Evolutionary conservation across 306 rosid genomes (phyloP).

Genomic region (Alnus rubra): DNA sequence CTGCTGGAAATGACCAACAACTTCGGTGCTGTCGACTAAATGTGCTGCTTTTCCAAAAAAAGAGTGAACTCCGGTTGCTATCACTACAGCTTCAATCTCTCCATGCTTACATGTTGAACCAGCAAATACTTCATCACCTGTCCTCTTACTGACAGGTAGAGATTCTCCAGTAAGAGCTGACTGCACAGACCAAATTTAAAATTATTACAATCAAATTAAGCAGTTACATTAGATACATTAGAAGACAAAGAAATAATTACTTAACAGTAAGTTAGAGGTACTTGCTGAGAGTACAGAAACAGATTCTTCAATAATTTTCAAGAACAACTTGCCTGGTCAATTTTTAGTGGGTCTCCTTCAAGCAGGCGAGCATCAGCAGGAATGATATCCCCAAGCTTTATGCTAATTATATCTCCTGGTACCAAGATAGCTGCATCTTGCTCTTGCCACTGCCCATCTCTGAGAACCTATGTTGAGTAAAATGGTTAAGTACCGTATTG

Average conservation of each 20-base stretch:
- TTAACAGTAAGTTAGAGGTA: not conserved
- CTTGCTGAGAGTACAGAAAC: not conserved
- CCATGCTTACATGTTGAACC: conserved; percentile 92
- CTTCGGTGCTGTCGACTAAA: conserved; percentile 72
- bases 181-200: conserved; percentile 48
- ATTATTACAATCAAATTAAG: conserved; percentile 18
- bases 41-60: conserved; percentile 87
- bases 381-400: conserved; percentile 82
- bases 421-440: conserved; percentile 76
- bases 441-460: conserved; percentile 89
- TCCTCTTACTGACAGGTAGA: conserved; percentile 72
- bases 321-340: conserved; percentile 71
- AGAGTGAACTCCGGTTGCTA: conserved; percentile 82
- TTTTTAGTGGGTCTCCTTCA: conserved; percentile 80
- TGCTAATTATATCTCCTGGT: conserved; percentile 86
- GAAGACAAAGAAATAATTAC: not conserved
- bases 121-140: conserved; percentile 74
- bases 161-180: conserved; percentile 94
- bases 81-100: conserved; percentile 86
- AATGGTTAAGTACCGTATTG: too few relatives aligned
- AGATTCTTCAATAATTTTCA: conserved; percentile 1
- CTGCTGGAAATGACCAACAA: conserved; percentile 82
- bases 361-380: conserved; percentile 95
- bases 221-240: not conserved
- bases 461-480: conserved; percentile 57